phyloP scores from a whole-genome alignment of 768 basidiomycete species.

The Hebeloma cylindrosporum region DNA sequence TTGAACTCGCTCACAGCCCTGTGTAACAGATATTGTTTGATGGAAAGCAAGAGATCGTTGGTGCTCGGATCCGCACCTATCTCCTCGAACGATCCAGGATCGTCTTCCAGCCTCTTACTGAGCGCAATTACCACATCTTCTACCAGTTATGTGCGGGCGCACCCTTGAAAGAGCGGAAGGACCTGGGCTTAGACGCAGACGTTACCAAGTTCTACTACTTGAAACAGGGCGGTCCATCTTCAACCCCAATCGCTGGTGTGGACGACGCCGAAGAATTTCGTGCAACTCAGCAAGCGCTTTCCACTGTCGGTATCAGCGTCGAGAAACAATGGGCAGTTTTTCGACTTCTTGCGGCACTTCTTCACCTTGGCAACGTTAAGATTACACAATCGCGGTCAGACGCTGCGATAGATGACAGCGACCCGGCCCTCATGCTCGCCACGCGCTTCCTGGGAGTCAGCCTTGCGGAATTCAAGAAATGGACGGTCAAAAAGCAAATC shows the following conservation, averaged over 20 bases:
- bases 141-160: conserved; percentile 98
- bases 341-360: conserved; percentile 84
- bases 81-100: conserved; percentile 95
- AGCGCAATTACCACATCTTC: conserved; percentile 99
- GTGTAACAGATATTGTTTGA: conserved; percentile 87
- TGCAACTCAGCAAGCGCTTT: conserved; percentile 89
- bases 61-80: conserved; percentile 98
- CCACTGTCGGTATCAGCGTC: conserved; percentile 95
- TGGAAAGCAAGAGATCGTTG: conserved; percentile 93
- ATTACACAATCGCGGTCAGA: conserved; percentile 81
- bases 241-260: conserved; percentile 86
- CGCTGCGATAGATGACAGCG: conserved; percentile 79
- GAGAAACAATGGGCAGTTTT: conserved; percentile 99
- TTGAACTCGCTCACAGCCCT: conserved; percentile 7
- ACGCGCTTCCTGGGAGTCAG: conserved; percentile 91
- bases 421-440: conserved; percentile 75
- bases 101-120: conserved; percentile 94
- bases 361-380: conserved; percentile 98
- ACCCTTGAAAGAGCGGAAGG: conserved; percentile 92
- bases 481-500: conserved; percentile 98
- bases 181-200: conserved; percentile 86
- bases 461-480: conserved; percentile 93
- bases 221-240: conserved; percentile 87
- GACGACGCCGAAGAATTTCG: conserved; percentile 97
- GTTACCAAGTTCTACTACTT: conserved; percentile 88